Base-by-base conservation (phyloP, 2,329 filamentous ascomycete genomes). In the Albophoma yamanashiensis region DNA sequence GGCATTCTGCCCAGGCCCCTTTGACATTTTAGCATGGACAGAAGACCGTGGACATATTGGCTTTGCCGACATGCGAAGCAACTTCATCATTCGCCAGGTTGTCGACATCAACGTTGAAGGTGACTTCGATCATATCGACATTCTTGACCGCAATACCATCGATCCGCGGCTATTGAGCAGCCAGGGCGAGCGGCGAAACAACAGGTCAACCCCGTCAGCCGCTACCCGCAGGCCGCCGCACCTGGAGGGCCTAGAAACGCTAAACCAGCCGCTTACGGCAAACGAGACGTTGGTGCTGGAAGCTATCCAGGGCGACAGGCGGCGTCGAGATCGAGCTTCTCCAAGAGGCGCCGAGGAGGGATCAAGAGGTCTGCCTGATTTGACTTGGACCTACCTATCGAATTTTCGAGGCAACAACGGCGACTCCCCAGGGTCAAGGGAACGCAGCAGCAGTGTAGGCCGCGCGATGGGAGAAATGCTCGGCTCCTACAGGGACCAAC, bases 11-110 rank as follows among this genome's bases (percentile, higher is more conserved):
- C 92, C 93, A 0, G 89, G 89, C 1, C 91, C 92, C 0, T 93
- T 88, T 79, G 93, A 97, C 70, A 82, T 99, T 22, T 78, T 99
- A 47, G 89, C 95, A 8, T 97, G 94, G 92, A 90, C 92, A 11
- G 94, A 99, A 73, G 90, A 96, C 67, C 87, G 89, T 63, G 89
- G 88, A 4, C 81, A 86, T 60, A 79, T 92, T 20, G 90, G 89
- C 43, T 79, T 93, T 45, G 88, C 88, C 6, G 90, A 94, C 71
- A 75, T 90, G 57, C 82, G 89, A 38, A 82, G 79, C 65, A 83
- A 86, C 27, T 86, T 91, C 63, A 77, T 81, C 55, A 80, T 84
- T 58, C 84, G 87, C 55, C 90, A 94, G 69, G 81, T 89, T 39
- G 77, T 94, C 38, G 76, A 82, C 36, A 78, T 93, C 50, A 82